Percentiles rank a stretch among this genome's conserved stretches.
Conservation (phyloP, 1,139 yeast genomes). For the Pichia sp. region DNA sequence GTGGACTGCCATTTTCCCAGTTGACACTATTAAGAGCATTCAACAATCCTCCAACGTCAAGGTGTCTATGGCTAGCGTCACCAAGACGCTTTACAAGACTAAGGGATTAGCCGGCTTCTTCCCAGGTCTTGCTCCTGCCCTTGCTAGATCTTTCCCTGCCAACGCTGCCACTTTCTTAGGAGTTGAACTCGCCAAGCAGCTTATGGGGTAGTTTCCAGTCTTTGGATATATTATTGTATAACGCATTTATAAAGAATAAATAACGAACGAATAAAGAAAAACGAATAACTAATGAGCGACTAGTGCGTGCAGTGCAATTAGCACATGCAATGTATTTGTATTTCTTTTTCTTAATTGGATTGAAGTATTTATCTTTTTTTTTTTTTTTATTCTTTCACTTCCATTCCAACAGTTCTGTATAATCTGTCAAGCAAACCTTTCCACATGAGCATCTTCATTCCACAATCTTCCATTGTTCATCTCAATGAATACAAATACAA, state of each 20-base stretch:
- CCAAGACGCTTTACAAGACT: constrained; percentile 52
- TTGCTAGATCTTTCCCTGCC: constrained; percentile 93
- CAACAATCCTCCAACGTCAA: constrained; percentile 60
- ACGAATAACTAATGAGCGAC: too few species aligned
- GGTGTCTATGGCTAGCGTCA: constrained; percentile 59
- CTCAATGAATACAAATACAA: constrained; percentile 39
- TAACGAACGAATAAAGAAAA: too few species aligned
- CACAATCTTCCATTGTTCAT: constrained; percentile 21
- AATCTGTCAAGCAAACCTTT: background rate
- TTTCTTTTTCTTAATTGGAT: too few species aligned
- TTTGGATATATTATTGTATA: too few species aligned
- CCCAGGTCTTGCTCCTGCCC: constrained; percentile 97
- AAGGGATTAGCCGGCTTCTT: constrained; percentile 90
- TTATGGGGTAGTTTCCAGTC: constrained; percentile 30
- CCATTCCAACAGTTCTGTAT: background rate
- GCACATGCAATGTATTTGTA: too few species aligned
- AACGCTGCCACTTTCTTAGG: constrained; percentile 97
- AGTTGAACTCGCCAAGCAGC: constrained; percentile 78
- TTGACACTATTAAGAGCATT: constrained; percentile 90
- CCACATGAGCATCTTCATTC: constrained; percentile 28
- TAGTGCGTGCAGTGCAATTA: too few species aligned
- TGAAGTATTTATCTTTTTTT: too few species aligned
- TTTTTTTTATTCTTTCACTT: background rate
- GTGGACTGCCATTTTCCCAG: constrained; percentile 97
- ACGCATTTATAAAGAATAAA: too few species aligned